Percentiles rank a stretch among this genome's conserved stretches.
Evolutionary conservation across 345 rosid genomes (phyloP).

Genomic region (Eucalyptus marginata): DNA sequence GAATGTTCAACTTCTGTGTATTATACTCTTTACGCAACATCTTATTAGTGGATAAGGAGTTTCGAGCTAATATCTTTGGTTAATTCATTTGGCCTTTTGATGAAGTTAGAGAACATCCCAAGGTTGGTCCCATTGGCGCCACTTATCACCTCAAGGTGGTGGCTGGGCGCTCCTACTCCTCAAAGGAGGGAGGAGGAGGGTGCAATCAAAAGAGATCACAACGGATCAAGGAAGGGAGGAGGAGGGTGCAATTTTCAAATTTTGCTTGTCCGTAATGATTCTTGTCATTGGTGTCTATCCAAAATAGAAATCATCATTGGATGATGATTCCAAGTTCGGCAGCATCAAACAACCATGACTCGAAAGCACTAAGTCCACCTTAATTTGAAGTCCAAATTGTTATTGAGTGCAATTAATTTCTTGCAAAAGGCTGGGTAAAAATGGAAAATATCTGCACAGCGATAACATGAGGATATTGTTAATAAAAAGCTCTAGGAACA

Average conservation of each 20-base stretch:
- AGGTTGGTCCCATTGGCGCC: not conserved
- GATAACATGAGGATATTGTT: not conserved
- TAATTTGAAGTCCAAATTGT: not conserved
- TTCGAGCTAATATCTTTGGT: not conserved
- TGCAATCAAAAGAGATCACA: not conserved
- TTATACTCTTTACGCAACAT: not conserved
- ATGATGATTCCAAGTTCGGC: not conserved
- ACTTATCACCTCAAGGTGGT: not conserved
- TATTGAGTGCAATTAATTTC: not conserved
- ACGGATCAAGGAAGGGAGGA: fast-evolving
- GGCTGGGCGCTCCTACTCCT: fast-evolving
- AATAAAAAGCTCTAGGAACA: not conserved
- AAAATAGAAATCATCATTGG: not conserved
- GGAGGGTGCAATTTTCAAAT: too few species aligned
- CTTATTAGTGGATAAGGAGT: not conserved
- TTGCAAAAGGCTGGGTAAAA: not conserved
- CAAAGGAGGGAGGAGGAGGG: not conserved
- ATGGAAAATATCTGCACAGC: not conserved
- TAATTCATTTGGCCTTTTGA: not conserved
- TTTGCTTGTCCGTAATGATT: not conserved
- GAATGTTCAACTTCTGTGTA: not conserved
- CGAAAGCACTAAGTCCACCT: not conserved
- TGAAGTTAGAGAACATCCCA: not conserved
- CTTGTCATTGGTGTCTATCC: not conserved
- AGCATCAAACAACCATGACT: not conserved